phyloP scores from a whole-genome alignment of 495 filamentous ascomycete species.

The Jackrogersella multiformis region DNA sequence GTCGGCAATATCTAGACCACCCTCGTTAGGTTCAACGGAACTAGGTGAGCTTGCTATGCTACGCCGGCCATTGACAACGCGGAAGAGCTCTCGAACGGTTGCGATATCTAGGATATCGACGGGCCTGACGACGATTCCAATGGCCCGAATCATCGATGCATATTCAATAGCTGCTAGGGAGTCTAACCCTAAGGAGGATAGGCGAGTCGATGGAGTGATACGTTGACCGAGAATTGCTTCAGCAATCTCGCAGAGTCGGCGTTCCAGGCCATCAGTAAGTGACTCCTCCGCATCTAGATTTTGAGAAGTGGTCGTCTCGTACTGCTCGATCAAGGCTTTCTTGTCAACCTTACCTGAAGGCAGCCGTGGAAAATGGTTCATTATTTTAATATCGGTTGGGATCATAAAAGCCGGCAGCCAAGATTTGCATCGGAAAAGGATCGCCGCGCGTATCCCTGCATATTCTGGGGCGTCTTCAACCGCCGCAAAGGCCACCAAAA shows the following conservation, averaged over 20 bases:
- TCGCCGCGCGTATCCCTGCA: conserved; percentile 36
- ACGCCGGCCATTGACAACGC: background rate
- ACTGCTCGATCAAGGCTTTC: conserved; percentile 68
- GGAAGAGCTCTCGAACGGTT: conserved; percentile 46
- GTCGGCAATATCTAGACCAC: background rate
- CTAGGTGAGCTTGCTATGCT: background rate
- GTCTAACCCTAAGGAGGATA: conserved; percentile 71
- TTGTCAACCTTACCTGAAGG: conserved; percentile 83
- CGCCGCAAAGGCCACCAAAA: conserved; percentile 74
- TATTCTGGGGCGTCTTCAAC: conserved; percentile 48
- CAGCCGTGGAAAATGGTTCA: conserved; percentile 70
- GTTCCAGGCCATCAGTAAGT: conserved; percentile 53
- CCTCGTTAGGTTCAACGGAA: background rate
- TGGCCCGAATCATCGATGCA: conserved; percentile 63
- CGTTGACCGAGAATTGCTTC: conserved; percentile 55
- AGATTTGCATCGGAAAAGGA: conserved; percentile 66
- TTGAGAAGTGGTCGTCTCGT: conserved; percentile 44
- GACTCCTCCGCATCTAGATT: conserved; percentile 1
- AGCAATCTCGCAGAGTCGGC: conserved; percentile 59
- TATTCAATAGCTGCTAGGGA: conserved; percentile 76
- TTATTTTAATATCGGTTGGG: conserved; percentile 71
- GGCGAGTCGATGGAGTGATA: conserved; percentile 50
- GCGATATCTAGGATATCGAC: conserved; percentile 65
- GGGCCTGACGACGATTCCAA: conserved; percentile 62
- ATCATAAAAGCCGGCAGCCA: conserved; percentile 85